These are phyloP conservation scores for Camelina laxa DNA, from an alignment of 345 rosid species.

Conservation along the genomic window DNA sequence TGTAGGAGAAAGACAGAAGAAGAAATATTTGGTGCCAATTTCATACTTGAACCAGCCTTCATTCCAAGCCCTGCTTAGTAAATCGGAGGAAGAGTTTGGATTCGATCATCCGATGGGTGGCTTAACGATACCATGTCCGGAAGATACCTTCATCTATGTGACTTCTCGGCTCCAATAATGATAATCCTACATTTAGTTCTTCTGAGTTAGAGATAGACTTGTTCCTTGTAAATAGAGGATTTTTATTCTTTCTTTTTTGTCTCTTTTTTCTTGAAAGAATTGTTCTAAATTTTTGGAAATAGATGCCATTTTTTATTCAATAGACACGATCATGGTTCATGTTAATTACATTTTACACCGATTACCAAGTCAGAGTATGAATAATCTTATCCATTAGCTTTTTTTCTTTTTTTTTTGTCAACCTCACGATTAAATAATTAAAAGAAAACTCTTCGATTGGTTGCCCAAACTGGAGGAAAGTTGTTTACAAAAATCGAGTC, in stretches of 20 bases:
- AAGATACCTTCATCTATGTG: constrained; percentile 50
- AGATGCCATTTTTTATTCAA: too few species aligned
- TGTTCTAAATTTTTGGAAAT: not conserved
- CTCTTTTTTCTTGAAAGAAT: too few species aligned
- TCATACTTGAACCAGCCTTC: constrained; percentile 50
- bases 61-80: constrained; percentile 49
- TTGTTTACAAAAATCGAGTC: too few species aligned
- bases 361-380: not conserved
- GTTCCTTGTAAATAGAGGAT: constrained; percentile 22
- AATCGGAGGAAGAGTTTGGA: constrained; percentile 59
- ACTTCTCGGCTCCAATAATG: constrained; percentile 43
- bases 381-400: not conserved
- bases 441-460: too few species aligned
- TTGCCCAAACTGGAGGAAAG: too few species aligned
- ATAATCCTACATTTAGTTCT: constrained; percentile 1
- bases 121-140: constrained; percentile 56
- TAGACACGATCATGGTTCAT: too few species aligned
- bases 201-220: constrained; percentile 19
- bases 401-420: too few species aligned
- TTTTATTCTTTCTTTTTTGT: not conserved
- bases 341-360: too few species aligned
- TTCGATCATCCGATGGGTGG: constrained; percentile 59
- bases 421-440: too few species aligned
- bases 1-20: constrained; percentile 59
- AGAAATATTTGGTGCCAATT: constrained; percentile 54